Base-by-base conservation (phyloP, 768 basidiomycete genomes). In the Leccinum arenicola region DNA sequence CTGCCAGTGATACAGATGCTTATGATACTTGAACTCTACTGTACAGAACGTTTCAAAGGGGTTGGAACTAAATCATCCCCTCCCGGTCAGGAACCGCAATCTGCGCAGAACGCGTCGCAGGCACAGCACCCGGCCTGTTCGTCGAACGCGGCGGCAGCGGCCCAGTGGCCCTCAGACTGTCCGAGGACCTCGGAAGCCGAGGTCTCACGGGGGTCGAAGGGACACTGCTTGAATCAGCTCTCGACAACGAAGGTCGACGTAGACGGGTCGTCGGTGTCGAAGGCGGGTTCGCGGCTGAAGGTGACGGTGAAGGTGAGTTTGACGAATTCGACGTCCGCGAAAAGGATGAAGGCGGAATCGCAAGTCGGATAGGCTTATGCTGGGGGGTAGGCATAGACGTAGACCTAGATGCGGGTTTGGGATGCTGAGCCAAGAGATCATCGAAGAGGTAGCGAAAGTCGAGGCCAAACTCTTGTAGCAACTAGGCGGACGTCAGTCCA, bases 371-470 rank as follows among this genome's bases (percentile, higher is more conserved):
- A 19, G 67, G 66, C 63, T 72, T 73, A 19, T 70, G 67, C 55
- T 59, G 60, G 4, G 57, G 15, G 19, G 38, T 55, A 61, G 71
- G 15, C 50, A 23, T 57, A 51, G 69, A 56, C 19, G 5, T 43
- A 10, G 56, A 53, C 12, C n/a, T 43, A 43, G 43, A 43, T 19
- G 10, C n/a, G 10, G 76, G 68, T 65, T 81, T 82, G 2, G 84
- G 82, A 21, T 78, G 73, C 55, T 81, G 80, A 12, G 79, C 73
- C 1, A 92, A 78, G 4, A 90, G 76, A n/a, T 82, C 80, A 35
- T 92, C 86, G n/a, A 98, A 78, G n/a, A 96, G 78, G 76, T 89
- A 94, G 23, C 89, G 88, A 71, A 98, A 97, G 75, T 97, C 95
- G 36, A 98, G 84, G 2, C 95, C 95, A 68, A 88, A 93, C 66